phyloP scores from a whole-genome alignment of 2,329 filamentous ascomycete genomes.

The Raffaelea arxii region DNA sequence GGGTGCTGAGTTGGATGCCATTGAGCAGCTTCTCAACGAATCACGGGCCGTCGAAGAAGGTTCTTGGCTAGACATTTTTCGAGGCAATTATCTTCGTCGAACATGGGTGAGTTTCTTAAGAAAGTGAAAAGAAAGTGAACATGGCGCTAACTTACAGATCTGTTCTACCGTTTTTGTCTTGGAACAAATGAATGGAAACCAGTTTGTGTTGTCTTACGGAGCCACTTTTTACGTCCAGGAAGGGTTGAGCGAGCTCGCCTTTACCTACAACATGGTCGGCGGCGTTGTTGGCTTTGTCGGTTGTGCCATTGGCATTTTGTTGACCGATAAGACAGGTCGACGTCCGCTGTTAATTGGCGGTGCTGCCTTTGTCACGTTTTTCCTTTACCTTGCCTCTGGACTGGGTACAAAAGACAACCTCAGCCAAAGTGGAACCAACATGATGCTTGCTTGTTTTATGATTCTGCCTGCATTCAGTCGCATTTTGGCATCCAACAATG shows the following conservation, averaged over 20 bases:
- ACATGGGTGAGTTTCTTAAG: conserved; percentile 5
- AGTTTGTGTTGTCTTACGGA: conserved; percentile 11
- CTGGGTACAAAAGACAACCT: conserved; percentile 1
- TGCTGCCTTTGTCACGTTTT: conserved; percentile 2
- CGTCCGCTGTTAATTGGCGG: conserved; percentile 7
- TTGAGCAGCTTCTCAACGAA: conserved; percentile 6
- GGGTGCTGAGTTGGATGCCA: conserved; percentile 8
- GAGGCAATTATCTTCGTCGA: conserved; percentile 10
- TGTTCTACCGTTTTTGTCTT: conserved; percentile 9
- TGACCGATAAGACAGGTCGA: conserved; percentile 5
- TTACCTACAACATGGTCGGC: conserved; percentile 11
- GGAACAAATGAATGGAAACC: conserved; percentile 12
- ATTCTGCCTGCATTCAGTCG: conserved; percentile 8
- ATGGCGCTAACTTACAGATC: conserved; percentile 5
- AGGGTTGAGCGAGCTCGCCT: conserved; percentile 9
- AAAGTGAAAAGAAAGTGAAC: no score
- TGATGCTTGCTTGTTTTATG: conserved; percentile 9
- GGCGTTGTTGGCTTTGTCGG: conserved; percentile 8
- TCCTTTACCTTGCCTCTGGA: conserved; percentile 8
- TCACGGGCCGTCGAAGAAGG: conserved; percentile 1
- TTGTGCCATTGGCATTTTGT: conserved; percentile 4
- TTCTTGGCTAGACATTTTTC: conserved; percentile 9
- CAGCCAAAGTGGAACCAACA: conserved; percentile 7
- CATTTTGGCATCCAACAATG: conserved; percentile 8
- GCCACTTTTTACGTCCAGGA: conserved; percentile 12